Evolutionary conservation across 306 rosid genomes (phyloP).

Genomic region (Malus asiatica): DNA sequence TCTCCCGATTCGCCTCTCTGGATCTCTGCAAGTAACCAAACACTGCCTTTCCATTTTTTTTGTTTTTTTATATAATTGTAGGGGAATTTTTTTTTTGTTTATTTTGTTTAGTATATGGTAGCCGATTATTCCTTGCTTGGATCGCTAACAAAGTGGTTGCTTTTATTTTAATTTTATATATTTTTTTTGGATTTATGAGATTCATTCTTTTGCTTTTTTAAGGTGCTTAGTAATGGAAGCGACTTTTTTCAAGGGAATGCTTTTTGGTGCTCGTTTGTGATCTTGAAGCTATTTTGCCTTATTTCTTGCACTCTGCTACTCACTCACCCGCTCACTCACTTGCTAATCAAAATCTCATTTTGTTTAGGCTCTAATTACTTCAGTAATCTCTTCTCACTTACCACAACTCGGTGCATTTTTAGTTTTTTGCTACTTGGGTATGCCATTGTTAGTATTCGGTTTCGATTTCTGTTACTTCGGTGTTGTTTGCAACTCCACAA

Average conservation of each 20-base stretch:
- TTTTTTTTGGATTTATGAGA: conserved; percentile 3
- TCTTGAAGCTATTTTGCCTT: conserved; percentile 17
- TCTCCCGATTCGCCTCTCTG: conserved; percentile 5
- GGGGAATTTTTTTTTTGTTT: background rate
- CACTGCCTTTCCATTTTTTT: conserved; percentile 6
- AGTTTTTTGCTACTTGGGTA: background rate
- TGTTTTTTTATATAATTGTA: background rate
- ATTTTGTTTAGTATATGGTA: background rate
- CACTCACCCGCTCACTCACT: background rate
- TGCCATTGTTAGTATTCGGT: background rate
- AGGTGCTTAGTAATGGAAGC: background rate
- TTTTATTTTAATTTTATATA: conserved; percentile 15
- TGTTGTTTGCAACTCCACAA: background rate
- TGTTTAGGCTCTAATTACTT: background rate
- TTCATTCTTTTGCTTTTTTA: background rate
- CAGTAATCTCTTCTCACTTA: background rate
- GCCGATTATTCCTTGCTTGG: conserved; percentile 50
- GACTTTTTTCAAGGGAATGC: background rate
- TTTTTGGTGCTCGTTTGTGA: background rate
- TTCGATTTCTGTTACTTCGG: background rate
- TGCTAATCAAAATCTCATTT: background rate
- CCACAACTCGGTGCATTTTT: background rate
- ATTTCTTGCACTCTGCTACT: background rate
- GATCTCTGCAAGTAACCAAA: conserved; percentile 19
- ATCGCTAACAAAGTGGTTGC: conserved; percentile 26